Evolutionary conservation across 768 basidiomycete genomes (phyloP).

Genomic region (Boletus rubroflammeus): DNA sequence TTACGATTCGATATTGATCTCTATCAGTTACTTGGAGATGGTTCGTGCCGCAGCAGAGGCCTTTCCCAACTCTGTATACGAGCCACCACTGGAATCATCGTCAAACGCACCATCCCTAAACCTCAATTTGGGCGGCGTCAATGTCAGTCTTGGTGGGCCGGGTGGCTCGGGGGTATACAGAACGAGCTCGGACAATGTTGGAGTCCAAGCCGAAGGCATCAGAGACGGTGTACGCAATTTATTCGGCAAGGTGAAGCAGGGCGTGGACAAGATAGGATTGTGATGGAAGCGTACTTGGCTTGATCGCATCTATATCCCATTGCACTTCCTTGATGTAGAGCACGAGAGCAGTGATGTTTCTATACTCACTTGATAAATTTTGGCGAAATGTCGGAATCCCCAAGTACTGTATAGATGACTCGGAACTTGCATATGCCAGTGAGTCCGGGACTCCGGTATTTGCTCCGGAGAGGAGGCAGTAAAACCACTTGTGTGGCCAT

Average conservation of each 20-base stretch:
- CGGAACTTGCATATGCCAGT: not conserved
- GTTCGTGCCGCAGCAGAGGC: slow-evolving; percentile 63
- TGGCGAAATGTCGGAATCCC: not conserved
- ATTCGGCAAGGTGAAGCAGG: slow-evolving; percentile 85
- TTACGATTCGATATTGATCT: slow-evolving; percentile 3
- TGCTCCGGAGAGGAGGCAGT: slow-evolving; percentile 2
- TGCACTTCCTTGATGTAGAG: not conserved
- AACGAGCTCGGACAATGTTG: slow-evolving; percentile 67
- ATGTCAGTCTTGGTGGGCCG: slow-evolving; percentile 88
- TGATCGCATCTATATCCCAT: not conserved
- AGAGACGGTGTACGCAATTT: slow-evolving; percentile 85
- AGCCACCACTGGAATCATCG: slow-evolving; percentile 71
- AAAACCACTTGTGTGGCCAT: no score
- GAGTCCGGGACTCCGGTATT: not conserved
- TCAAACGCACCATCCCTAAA: slow-evolving; percentile 78
- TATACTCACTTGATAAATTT: not conserved
- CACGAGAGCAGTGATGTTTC: not conserved
- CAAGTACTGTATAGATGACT: no score
- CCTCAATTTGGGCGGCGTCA: slow-evolving; percentile 88
- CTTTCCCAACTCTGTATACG: slow-evolving; percentile 65
- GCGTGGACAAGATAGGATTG: slow-evolving; percentile 60
- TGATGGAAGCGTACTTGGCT: slow-evolving; percentile 5
- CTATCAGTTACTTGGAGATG: slow-evolving; percentile 82
- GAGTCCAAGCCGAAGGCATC: slow-evolving; percentile 82
- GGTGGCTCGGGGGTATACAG: slow-evolving; percentile 83